These are phyloP conservation scores for Saccharomycopsis fibuligera DNA, from an alignment of 805 yeast genomes.

Conservation along the genomic window DNA sequence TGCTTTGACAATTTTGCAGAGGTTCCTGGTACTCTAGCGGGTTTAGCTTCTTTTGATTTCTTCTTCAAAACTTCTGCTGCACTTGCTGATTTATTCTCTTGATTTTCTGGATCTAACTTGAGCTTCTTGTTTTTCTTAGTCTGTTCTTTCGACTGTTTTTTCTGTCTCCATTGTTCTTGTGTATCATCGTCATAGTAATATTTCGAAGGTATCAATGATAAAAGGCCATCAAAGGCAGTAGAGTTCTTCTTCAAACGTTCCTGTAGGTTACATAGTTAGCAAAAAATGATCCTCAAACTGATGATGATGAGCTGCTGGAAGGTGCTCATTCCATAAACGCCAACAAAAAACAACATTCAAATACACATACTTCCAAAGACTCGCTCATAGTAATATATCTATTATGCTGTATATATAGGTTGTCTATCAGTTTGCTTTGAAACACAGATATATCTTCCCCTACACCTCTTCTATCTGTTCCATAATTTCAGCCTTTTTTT, in stretches of 20 bases:
- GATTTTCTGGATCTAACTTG: conserved; percentile 67
- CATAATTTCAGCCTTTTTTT: too few species aligned
- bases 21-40: conserved; percentile 34
- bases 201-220: conserved; percentile 90
- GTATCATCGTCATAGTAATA: conserved; percentile 89
- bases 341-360: not conserved
- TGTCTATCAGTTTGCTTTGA: too few species aligned
- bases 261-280: conserved; percentile 27
- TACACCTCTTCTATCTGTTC: not conserved
- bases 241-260: conserved; percentile 76
- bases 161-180: conserved; percentile 84
- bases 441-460: not conserved
- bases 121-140: conserved; percentile 52
- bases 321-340: too few species aligned
- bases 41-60: conserved; percentile 48
- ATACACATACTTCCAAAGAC: conserved; percentile 49
- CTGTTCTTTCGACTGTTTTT: conserved; percentile 67
- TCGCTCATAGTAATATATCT: conserved; percentile 38
- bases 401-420: too few species aligned
- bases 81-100: conserved; percentile 32
- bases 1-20: conserved; percentile 23
- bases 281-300: too few species aligned
- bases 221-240: conserved; percentile 77
- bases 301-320: too few species aligned
- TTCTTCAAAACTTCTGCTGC: conserved; percentile 58